These are phyloP conservation scores for Pseudozyma sp. DNA, from an alignment of 1,284 basidiomycete genomes.

Conservation along the genomic window DNA sequence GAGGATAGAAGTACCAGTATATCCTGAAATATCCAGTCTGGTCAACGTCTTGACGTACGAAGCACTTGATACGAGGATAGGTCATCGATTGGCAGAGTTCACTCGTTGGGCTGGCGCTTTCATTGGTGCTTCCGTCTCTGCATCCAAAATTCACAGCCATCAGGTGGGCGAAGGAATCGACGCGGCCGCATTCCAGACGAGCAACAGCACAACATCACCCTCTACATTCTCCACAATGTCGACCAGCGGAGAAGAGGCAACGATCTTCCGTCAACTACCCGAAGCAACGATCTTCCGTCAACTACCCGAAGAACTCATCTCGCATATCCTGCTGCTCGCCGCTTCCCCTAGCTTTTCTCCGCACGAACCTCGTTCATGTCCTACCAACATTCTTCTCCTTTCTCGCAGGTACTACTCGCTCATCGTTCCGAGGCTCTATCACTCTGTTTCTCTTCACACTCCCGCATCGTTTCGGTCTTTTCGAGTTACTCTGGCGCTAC, in stretches of 20 bases:
- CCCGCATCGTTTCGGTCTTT: slow-evolving; percentile 40
- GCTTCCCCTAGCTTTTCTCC: slow-evolving; percentile 45
- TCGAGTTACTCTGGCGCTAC: slow-evolving; percentile 49
- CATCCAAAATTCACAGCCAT: too few species aligned
- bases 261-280: slow-evolving; percentile 31
- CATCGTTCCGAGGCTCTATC: slow-evolving; percentile 49
- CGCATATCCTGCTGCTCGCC: slow-evolving; percentile 44
- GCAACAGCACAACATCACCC: too few species aligned
- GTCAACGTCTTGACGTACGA: slow-evolving; percentile 32
- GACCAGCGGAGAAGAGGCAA: neutral
- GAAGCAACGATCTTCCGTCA: slow-evolving; percentile 25
- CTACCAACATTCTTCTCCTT: slow-evolving; percentile 47
- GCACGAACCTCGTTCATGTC: slow-evolving; percentile 32
- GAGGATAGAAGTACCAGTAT: slow-evolving; percentile 39
- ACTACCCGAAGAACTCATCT: slow-evolving; percentile 47
- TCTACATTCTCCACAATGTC: slow-evolving; percentile 1
- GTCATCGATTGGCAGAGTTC: slow-evolving; percentile 4
- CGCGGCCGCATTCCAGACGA: too few species aligned
- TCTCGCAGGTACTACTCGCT: slow-evolving; percentile 42
- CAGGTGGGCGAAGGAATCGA: too few species aligned
- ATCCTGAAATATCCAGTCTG: slow-evolving; percentile 34
- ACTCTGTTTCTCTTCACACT: slow-evolving; percentile 44
- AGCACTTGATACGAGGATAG: slow-evolving; percentile 24
- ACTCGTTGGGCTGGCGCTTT: slow-evolving; percentile 13
- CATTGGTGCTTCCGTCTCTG: neutral